phyloP scores from a whole-genome alignment of 2,329 filamentous ascomycete species.

The Xylariaceae sp. region DNA sequence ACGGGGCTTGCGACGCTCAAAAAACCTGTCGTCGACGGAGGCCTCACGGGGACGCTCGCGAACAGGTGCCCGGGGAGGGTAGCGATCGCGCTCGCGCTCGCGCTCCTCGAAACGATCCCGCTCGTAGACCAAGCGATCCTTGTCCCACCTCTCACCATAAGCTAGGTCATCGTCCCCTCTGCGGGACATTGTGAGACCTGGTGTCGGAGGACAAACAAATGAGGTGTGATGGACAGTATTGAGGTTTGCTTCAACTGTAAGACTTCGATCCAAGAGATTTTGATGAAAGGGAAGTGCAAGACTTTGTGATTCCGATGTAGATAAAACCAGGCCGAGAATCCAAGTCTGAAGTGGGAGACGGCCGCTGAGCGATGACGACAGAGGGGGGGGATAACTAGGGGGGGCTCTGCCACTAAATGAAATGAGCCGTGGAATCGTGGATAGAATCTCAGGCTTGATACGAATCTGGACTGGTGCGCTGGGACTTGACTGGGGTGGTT shows the following conservation, averaged over 20 bases:
- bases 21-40: slow-evolving; percentile 45
- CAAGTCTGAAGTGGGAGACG: not conserved
- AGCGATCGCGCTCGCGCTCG: slow-evolving; percentile 52
- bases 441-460: not conserved
- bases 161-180: slow-evolving; percentile 32
- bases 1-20: slow-evolving; percentile 39
- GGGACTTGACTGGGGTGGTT: too few species aligned
- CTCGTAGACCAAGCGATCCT: slow-evolving; percentile 47
- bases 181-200: slow-evolving; percentile 7
- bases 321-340: not conserved
- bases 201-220: not conserved
- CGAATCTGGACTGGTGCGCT: not conserved
- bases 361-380: slow-evolving; percentile 14
- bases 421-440: not conserved
- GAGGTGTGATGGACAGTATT: not conserved
- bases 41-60: slow-evolving; percentile 37
- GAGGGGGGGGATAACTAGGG: slow-evolving; percentile 3
- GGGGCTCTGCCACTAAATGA: not conserved
- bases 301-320: not conserved
- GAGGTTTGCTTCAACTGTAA: not conserved
- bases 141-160: slow-evolving; percentile 49
- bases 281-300: not conserved
- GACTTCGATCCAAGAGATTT: not conserved
- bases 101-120: slow-evolving; percentile 52
- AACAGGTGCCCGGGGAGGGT: slow-evolving; percentile 36